Evolutionary conservation across 441 rosid species (phyloP).

Genomic region (Mallotus japonicus): DNA sequence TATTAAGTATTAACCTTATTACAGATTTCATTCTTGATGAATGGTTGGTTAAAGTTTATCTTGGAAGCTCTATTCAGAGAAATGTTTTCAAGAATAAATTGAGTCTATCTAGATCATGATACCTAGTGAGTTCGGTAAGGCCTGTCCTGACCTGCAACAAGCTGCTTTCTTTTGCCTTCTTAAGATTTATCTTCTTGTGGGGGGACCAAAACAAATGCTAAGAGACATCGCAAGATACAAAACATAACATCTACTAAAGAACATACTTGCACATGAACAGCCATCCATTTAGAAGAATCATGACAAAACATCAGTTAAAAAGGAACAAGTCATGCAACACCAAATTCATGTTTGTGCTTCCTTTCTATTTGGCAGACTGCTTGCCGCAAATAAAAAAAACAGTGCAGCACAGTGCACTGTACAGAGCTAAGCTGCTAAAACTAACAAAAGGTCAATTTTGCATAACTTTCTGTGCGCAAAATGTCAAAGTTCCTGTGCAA

Average conservation of each 20-base stretch:
- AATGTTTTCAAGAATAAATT: neutral
- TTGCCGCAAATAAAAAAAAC: neutral
- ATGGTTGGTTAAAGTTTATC: too few species aligned
- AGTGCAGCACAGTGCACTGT: conserved; percentile 14
- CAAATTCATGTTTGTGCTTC: conserved; percentile 22
- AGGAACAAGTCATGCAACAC: neutral
- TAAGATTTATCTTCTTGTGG: neutral
- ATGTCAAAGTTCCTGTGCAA: neutral
- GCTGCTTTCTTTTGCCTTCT: neutral
- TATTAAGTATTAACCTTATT: too few species aligned
- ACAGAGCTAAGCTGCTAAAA: conserved; percentile 6
- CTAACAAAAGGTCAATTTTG: conserved; percentile 10
- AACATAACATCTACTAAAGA: neutral
- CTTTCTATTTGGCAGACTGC: conserved; percentile 20
- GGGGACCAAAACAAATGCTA: conserved; percentile 1
- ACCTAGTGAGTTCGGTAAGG: too few species aligned
- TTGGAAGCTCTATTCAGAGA: neutral
- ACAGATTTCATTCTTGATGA: neutral
- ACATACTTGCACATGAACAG: neutral
- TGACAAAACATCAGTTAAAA: conserved; percentile 5
- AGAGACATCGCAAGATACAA: conserved; percentile 8
- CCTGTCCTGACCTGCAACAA: neutral
- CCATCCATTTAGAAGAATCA: neutral
- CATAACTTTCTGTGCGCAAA: neutral
- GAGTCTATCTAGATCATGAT: neutral